phyloP scores from a whole-genome alignment of 768 basidiomycete species.

The Russula ochroleuca region DNA sequence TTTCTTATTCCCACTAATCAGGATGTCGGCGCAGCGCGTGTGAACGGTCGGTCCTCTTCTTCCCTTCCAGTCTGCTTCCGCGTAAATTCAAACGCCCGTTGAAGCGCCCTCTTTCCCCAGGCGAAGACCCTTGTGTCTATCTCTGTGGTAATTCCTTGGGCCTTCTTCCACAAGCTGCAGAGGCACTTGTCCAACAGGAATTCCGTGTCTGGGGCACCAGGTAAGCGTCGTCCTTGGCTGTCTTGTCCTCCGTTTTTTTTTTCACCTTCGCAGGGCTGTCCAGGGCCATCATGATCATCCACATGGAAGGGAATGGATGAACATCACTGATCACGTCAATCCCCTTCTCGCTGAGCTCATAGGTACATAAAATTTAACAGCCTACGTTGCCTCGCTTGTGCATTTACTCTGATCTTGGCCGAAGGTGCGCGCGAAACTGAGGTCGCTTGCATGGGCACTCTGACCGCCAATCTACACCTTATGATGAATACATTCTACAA shows the following conservation, averaged over 20 bases:
- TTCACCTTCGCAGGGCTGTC: conserved; percentile 56
- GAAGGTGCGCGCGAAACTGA: conserved; percentile 83
- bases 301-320: conserved; percentile 77
- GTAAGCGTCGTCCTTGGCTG: conserved; percentile 37
- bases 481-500: conserved; percentile 94
- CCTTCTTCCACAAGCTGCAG: conserved; percentile 68
- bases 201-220: conserved; percentile 75
- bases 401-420: conserved; percentile 28
- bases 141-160: conserved; percentile 97
- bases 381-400: conserved; percentile 2
- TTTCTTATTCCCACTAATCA: conserved; percentile 44
- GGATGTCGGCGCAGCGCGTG: conserved; percentile 42
- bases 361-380: conserved; percentile 46
- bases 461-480: conserved; percentile 94
- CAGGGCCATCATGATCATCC: conserved; percentile 90
- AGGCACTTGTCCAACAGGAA: conserved; percentile 73
- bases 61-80: conserved; percentile 15
- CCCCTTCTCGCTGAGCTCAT: conserved; percentile 76
- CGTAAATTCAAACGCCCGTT: conserved; percentile 9
- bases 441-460: conserved; percentile 91
- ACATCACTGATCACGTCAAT: conserved; percentile 65
- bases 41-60: conserved; percentile 17
- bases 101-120: conserved; percentile 29
- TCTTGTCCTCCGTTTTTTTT: conserved; percentile 18
- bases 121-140: conserved; percentile 64